Conservation (phyloP, 2,329 filamentous ascomycete species). For the Trichoderma sp. region DNA sequence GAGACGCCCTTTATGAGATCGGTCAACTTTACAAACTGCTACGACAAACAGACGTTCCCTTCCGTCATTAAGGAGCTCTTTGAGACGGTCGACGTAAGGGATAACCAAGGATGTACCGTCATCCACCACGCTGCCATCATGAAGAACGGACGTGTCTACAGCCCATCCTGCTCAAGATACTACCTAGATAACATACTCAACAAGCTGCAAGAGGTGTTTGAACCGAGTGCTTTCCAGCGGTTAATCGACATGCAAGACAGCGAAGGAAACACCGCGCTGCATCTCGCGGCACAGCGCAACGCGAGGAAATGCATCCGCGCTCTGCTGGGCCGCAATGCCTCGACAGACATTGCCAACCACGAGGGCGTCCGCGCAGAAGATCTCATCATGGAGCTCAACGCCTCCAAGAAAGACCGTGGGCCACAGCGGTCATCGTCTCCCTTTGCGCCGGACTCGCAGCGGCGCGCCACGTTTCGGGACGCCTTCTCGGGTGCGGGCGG, state of each 20-base stretch:
- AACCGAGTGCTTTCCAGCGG: constrained; percentile 74
- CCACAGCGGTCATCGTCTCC: constrained; percentile 77
- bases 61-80: constrained; percentile 81
- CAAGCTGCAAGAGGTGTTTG: constrained; percentile 77
- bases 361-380: constrained; percentile 84
- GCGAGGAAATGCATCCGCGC: constrained; percentile 87
- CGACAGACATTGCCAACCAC: constrained; percentile 79
- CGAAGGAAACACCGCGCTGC: constrained; percentile 84
- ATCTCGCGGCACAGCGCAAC: constrained; percentile 76
- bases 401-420: constrained; percentile 66
- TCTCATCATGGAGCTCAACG: constrained; percentile 76
- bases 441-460: constrained; percentile 66
- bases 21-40: constrained; percentile 96
- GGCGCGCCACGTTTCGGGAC: constrained; percentile 58
- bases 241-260: constrained; percentile 82
- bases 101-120: constrained; percentile 81
- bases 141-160: constrained; percentile 77
- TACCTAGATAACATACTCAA: constrained; percentile 92
- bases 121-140: constrained; percentile 94
- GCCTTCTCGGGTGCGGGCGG: constrained; percentile 51
- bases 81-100: constrained; percentile 76
- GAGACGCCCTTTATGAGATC: constrained; percentile 95
- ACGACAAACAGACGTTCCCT: constrained; percentile 89
- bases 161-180: constrained; percentile 86
- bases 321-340: constrained; percentile 77